Conservation (phyloP, 352 stramenopile species). For the Phytophthora macrochlamydospora region DNA sequence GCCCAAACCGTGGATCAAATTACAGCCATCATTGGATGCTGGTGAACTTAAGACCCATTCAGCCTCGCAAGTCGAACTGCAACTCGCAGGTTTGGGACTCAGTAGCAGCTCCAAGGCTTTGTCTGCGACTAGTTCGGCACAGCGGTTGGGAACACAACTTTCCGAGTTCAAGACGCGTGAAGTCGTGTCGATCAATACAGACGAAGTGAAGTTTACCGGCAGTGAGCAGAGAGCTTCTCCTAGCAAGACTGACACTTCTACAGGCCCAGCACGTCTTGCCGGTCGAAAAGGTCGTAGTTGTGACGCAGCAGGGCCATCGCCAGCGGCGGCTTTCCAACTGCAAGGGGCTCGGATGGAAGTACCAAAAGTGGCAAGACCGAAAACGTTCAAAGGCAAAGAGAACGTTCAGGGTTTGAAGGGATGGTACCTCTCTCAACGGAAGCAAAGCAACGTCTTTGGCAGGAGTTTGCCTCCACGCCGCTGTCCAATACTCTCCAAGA, state of each 20-base stretch:
- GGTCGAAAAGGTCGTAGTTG: not conserved
- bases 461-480: conserved; percentile 37
- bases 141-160: not conserved
- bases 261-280: not conserved
- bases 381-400: not conserved
- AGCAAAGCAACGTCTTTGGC: conserved; percentile 50
- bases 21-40: not conserved
- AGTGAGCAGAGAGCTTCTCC: not conserved
- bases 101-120: not conserved
- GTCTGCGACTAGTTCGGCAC: not conserved
- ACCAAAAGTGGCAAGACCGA: conserved; percentile 2
- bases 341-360: conserved; percentile 18
- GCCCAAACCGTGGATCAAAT: conserved; percentile 23
- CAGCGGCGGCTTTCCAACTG: conserved; percentile 11
- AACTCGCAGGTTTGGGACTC: conserved; percentile 18
- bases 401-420: conserved; percentile 13
- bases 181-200: not conserved
- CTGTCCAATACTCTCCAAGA: conserved; percentile 55
- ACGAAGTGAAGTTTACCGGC: not conserved
- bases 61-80: conserved; percentile 1
- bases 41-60: not conserved
- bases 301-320: not conserved
- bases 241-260: not conserved
- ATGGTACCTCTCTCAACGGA: conserved; percentile 34
- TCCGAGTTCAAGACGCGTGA: not conserved